phyloP scores from a whole-genome alignment of 345 rosid genomes.

The Noccaea bulbosa region DNA sequence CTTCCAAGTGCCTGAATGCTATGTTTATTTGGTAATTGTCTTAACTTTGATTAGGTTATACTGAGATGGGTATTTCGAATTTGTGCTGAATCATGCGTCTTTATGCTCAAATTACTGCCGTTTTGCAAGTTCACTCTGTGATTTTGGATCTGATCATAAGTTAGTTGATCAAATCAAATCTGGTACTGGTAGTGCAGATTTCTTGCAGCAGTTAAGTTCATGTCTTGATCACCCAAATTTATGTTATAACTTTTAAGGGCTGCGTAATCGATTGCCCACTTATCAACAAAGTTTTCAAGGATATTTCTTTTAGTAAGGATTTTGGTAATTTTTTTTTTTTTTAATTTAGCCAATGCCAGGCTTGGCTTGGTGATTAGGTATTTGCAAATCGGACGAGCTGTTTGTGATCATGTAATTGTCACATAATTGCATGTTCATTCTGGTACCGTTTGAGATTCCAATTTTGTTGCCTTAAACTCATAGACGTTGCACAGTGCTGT shows the following conservation, averaged over 20 bases:
- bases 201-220: not conserved
- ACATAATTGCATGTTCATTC: not conserved
- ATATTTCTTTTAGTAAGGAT: no score
- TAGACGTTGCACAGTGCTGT: slow-evolving; percentile 12
- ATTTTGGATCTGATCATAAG: slow-evolving; percentile 29
- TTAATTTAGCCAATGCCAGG: not conserved
- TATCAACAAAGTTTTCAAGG: not conserved
- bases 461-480: slow-evolving; percentile 2
- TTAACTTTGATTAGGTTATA: slow-evolving; percentile 1
- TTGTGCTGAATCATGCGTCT: slow-evolving; percentile 9
- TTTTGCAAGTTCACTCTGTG: slow-evolving; percentile 12
- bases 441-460: not conserved
- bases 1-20: slow-evolving; percentile 91
- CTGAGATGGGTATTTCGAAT: slow-evolving; percentile 18
- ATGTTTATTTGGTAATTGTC: slow-evolving; percentile 74
- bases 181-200: not conserved
- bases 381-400: not conserved
- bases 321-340: no score
- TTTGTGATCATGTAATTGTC: not conserved
- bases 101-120: slow-evolving; percentile 15
- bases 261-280: not conserved
- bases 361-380: slow-evolving; percentile 18
- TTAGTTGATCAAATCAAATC: not conserved
- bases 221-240: not conserved
- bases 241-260: no score